Percentiles rank a stretch among this genome's conserved stretches.
Evolutionary conservation across 345 rosid genomes (phyloP).

Genomic region (Lepidium aucheri): DNA sequence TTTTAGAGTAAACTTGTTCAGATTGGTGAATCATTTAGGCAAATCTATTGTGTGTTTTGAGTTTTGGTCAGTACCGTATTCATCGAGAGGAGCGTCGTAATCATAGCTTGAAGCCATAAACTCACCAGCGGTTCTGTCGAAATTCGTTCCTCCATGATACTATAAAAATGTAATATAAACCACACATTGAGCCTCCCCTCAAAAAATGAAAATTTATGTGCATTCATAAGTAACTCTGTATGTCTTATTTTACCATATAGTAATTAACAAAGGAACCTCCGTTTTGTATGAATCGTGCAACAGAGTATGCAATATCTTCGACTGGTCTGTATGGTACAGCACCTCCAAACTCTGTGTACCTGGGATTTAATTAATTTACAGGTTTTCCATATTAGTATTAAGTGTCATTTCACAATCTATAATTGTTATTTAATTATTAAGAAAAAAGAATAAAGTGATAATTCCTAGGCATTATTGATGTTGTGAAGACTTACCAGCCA

Average conservation of each 20-base stretch:
- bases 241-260: slow-evolving; percentile 53
- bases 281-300: slow-evolving; percentile 68
- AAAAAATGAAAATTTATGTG: neutral
- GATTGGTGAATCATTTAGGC: neutral
- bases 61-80: slow-evolving; percentile 51
- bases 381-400: too few relatives aligned
- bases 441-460: neutral
- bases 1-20: slow-evolving; percentile 4
- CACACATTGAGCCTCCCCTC: neutral
- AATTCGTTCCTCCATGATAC: slow-evolving; percentile 98
- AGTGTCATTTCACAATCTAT: neutral
- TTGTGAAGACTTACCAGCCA: slow-evolving; percentile 65
- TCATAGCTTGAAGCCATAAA: slow-evolving; percentile 96
- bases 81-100: slow-evolving; percentile 96
- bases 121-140: slow-evolving; percentile 90
- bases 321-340: slow-evolving; percentile 68
- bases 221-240: neutral
- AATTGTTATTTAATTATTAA: neutral
- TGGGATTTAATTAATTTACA: slow-evolving; percentile 4
- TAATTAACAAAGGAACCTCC: slow-evolving; percentile 79
- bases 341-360: slow-evolving; percentile 71
- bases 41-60: neutral
- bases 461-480: neutral
- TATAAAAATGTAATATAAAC: slow-evolving; percentile 6
- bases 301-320: slow-evolving; percentile 78